phyloP scores from a whole-genome alignment of 2,329 filamentous ascomycete species.

The Geosmithia flava region DNA sequence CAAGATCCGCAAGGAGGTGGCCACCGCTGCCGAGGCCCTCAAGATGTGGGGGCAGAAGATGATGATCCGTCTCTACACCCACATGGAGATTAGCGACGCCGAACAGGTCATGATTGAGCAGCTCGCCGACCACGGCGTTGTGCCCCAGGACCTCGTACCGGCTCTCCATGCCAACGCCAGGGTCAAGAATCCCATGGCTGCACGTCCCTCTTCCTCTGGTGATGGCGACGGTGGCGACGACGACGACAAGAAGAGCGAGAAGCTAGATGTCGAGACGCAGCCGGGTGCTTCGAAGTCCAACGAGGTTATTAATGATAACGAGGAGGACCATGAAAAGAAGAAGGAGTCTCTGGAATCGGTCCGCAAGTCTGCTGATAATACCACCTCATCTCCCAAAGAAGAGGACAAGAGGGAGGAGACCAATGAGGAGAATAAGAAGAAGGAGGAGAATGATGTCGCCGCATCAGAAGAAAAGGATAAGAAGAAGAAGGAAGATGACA shows the following conservation, averaged over 20 bases:
- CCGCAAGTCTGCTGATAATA: background rate
- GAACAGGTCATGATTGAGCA: constrained; percentile 99
- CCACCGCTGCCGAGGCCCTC: constrained; percentile 60
- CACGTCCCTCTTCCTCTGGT: background rate
- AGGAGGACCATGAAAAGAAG: background rate
- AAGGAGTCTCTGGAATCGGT: background rate
- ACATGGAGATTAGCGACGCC: constrained; percentile 88
- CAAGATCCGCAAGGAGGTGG: constrained; percentile 59
- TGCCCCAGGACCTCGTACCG: constrained; percentile 71
- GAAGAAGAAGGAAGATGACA: background rate
- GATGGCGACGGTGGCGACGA: background rate
- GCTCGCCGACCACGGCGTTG: constrained; percentile 80
- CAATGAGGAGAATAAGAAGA: too few relatives aligned
- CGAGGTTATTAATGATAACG: background rate
- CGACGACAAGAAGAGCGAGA: background rate
- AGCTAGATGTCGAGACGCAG: background rate
- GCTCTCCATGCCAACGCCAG: constrained; percentile 83
- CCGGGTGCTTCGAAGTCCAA: background rate
- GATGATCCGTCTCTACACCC: constrained; percentile 86
- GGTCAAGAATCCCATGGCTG: constrained; percentile 81
- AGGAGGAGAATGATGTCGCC: background rate
- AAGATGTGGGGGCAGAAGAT: constrained; percentile 98
- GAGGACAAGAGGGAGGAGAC: background rate
- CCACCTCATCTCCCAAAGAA: background rate
- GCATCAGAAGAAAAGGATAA: background rate